phyloP scores from a whole-genome alignment of 129 eudicot species.

The Calendula officinalis region DNA sequence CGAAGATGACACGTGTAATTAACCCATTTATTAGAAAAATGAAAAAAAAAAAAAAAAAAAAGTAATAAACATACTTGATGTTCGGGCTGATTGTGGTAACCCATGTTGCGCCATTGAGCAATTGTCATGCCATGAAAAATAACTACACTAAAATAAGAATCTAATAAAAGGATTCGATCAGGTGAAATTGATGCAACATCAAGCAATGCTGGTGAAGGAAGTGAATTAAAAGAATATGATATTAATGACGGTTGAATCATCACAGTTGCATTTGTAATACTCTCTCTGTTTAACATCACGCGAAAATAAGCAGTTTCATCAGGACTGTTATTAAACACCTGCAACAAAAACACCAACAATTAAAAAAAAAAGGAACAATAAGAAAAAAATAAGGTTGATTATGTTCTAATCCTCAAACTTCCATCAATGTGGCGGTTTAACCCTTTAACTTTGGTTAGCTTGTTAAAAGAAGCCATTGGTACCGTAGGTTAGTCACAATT shows the following conservation, averaged over 20 bases:
- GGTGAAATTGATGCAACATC: constrained; percentile 86
- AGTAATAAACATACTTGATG: constrained; percentile 50
- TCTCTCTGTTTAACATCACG: constrained; percentile 86
- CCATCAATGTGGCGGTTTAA: too few species aligned
- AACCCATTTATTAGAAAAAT: too few species aligned
- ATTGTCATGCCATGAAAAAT: constrained; percentile 93
- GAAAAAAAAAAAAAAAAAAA: constrained; percentile 9
- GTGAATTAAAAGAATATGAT: constrained; percentile 78
- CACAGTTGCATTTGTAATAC: constrained; percentile 71
- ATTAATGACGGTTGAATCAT: constrained; percentile 95
- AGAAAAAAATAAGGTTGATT: not conserved
- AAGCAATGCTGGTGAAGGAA: constrained; percentile 73
- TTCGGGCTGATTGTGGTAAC: constrained; percentile 87
- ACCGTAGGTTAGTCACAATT: too few species aligned
- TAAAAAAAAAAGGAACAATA: not conserved
- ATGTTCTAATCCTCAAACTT: not conserved
- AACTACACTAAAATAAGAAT: constrained; percentile 92
- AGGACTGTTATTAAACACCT: constrained; percentile 96
- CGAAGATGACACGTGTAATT: too few species aligned
- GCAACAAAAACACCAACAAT: not conserved
- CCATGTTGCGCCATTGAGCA: constrained; percentile 97
- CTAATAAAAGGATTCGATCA: constrained; percentile 86
- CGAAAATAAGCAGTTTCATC: constrained; percentile 99
- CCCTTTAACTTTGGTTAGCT: too few species aligned
- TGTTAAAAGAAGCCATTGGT: too few species aligned